Percentiles rank a stretch among this genome's conserved stretches.
These are phyloP conservation scores for Daldinia grandis DNA, from an alignment of 495 filamentous ascomycete species.

Conservation along the genomic window DNA sequence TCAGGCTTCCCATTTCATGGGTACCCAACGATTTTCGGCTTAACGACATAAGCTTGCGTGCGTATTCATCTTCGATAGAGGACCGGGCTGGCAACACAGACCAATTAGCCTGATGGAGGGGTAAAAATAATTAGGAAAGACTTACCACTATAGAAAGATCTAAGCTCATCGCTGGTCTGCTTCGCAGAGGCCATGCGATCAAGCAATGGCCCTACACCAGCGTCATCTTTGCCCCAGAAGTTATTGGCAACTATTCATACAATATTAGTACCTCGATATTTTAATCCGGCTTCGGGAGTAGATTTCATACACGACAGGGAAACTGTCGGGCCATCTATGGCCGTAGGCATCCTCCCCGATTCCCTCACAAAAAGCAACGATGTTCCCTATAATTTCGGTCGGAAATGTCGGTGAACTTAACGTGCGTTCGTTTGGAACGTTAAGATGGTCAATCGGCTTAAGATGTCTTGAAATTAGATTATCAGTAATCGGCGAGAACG, in stretches of 20 bases:
- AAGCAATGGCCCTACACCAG: constrained; percentile 89
- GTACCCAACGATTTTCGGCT: constrained; percentile 90
- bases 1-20: constrained; percentile 84
- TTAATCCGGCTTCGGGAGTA: background rate
- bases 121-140: background rate
- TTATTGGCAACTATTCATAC: constrained; percentile 87
- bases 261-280: constrained; percentile 22
- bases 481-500: constrained; percentile 13
- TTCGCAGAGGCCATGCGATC: constrained; percentile 97
- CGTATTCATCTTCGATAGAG: constrained; percentile 96
- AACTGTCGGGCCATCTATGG: constrained; percentile 46
- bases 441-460: background rate
- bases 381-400: constrained; percentile 10
- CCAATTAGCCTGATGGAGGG: background rate
- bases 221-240: constrained; percentile 99
- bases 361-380: constrained; percentile 7
- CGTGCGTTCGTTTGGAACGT: constrained; percentile 4
- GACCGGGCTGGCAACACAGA: constrained; percentile 70
- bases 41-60: constrained; percentile 87
- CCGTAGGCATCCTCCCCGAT: constrained; percentile 44
- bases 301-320: constrained; percentile 43
- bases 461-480: constrained; percentile 38
- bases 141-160: constrained; percentile 87
- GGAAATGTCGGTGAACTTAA: constrained; percentile 6
- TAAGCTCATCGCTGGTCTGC: constrained; percentile 92